phyloP scores from a whole-genome alignment of 768 basidiomycete species.

The Leccinellum rugosiceps region DNA sequence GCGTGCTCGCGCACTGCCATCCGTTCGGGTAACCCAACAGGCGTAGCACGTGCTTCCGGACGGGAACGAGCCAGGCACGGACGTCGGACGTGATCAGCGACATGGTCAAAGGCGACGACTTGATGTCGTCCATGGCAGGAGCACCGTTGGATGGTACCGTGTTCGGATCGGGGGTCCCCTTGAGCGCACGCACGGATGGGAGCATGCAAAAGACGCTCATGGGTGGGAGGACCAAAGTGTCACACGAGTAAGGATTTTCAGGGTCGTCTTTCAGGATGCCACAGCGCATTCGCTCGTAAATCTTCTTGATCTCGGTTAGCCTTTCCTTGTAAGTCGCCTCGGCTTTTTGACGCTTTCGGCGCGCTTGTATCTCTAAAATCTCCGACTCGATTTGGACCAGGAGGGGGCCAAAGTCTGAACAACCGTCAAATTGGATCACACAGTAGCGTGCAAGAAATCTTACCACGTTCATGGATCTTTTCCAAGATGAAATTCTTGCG shows the following conservation, averaged over 20 bases:
- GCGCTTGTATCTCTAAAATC: constrained; percentile 25
- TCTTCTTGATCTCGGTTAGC: constrained; percentile 36
- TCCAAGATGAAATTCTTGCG: constrained; percentile 41
- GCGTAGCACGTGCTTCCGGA: constrained; percentile 41
- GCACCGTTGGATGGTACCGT: neutral
- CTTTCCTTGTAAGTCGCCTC: constrained; percentile 26
- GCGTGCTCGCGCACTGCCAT: constrained; percentile 50
- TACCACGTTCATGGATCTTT: constrained; percentile 36
- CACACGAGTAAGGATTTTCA: neutral
- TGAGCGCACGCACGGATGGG: constrained; percentile 40
- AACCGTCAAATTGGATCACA: neutral
- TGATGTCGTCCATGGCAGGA: constrained; percentile 13
- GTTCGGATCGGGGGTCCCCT: constrained; percentile 23
- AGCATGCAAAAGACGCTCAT: constrained; percentile 47
- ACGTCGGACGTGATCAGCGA: constrained; percentile 44
- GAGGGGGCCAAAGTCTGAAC: constrained; percentile 20
- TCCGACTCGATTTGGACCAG: constrained; percentile 27
- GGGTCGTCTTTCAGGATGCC: constrained; percentile 8
- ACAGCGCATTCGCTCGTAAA: constrained; percentile 46
- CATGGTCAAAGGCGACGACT: constrained; percentile 29
- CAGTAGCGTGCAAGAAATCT: neutral
- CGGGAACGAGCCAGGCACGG: constrained; percentile 44
- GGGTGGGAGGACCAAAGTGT: constrained; percentile 37
- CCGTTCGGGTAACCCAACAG: constrained; percentile 45
- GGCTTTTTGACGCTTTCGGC: constrained; percentile 24